Conservation (phyloP, 257 asterid species). For the Capsicum rhomboideum region DNA sequence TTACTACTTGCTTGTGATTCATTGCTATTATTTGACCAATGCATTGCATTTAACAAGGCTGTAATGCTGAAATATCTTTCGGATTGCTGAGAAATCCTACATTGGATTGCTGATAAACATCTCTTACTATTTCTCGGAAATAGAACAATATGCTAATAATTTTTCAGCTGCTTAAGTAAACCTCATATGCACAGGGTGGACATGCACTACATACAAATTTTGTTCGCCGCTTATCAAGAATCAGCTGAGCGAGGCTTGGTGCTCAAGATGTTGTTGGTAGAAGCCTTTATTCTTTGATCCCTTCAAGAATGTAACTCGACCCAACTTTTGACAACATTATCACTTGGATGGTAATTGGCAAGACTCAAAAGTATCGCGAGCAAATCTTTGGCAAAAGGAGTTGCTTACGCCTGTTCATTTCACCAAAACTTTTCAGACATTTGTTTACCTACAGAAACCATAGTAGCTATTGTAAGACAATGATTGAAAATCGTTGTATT, state of each 20-base stretch:
- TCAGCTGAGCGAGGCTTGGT: not conserved
- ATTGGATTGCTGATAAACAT: not conserved
- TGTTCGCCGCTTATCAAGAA: constrained; percentile 37
- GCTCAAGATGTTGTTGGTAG: not conserved
- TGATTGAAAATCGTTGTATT: not conserved
- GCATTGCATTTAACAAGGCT: not conserved
- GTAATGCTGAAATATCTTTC: not conserved
- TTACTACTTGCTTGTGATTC: no score
- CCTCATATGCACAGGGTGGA: constrained; percentile 46
- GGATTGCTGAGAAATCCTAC: not conserved
- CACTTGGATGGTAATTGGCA: not conserved
- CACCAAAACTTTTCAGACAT: not conserved
- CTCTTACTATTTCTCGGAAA: not conserved
- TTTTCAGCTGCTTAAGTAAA: not conserved
- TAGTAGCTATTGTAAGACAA: not conserved
- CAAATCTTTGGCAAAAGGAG: not conserved
- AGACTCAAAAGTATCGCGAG: not conserved
- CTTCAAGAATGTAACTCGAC: no score
- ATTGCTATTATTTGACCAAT: no score
- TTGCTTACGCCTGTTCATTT: not conserved
- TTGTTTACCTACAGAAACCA: not conserved
- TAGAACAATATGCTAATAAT: not conserved
- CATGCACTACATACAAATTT: constrained; percentile 74
- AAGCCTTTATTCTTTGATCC: not conserved
- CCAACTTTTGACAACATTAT: not conserved